Conservation (phyloP, 1,284 basidiomycete genomes). For the Farysia itapuensis region DNA sequence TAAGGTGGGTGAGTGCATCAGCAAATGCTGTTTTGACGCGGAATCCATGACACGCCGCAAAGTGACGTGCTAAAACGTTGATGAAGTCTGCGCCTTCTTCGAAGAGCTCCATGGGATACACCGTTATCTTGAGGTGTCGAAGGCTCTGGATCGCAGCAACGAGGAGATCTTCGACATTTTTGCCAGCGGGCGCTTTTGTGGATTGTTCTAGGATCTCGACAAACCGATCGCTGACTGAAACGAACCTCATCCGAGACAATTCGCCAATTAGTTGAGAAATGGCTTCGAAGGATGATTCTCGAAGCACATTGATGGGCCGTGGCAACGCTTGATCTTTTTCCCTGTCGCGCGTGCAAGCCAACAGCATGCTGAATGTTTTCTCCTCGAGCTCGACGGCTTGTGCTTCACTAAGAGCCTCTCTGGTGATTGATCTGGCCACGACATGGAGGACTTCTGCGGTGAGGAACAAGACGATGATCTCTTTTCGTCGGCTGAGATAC, state of each 20-base stretch:
- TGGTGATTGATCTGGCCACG: constrained; percentile 23
- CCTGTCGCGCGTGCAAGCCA: constrained; percentile 44
- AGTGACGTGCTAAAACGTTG: constrained; percentile 77
- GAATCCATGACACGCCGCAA: constrained; percentile 79
- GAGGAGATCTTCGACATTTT: constrained; percentile 47
- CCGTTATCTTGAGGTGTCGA: constrained; percentile 52
- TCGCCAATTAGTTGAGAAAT: constrained; percentile 52
- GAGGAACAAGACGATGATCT: constrained; percentile 40
- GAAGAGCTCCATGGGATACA: constrained; percentile 89
- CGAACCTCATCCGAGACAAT: constrained; percentile 45
- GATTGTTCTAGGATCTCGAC: constrained; percentile 49
- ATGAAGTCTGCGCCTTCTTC: constrained; percentile 92
- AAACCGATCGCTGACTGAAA: constrained; percentile 53
- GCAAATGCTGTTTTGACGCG: constrained; percentile 83
- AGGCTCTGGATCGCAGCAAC: constrained; percentile 52
- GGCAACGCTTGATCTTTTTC: constrained; percentile 35
- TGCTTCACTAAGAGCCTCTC: constrained; percentile 20
- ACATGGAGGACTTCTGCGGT: constrained; percentile 24
- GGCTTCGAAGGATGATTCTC: constrained; percentile 45
- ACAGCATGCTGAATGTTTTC: constrained; percentile 48
- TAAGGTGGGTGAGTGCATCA: constrained; percentile 74
- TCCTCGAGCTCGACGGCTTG: constrained; percentile 37
- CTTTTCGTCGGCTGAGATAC: constrained; percentile 35
- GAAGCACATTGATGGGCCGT: constrained; percentile 31
- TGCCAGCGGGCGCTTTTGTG: constrained; percentile 36